phyloP scores from a whole-genome alignment of 441 rosid genomes.

The Erodium moschatum region DNA sequence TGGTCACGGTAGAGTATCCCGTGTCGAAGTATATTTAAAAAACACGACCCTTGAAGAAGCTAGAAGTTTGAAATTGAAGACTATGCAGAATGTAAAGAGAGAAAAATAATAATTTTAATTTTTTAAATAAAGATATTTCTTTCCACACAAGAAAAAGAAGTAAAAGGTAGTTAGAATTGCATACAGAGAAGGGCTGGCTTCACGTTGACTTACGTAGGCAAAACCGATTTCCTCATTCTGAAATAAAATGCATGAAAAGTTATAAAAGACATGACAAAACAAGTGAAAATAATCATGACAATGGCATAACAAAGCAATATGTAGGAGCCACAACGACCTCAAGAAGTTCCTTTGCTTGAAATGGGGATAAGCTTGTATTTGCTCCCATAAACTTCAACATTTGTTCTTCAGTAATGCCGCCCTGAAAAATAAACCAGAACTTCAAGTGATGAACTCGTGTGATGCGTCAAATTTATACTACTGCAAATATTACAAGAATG shows the following conservation, averaged over 20 bases:
- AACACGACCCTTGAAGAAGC: too few relatives aligned
- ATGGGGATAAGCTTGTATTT: constrained; percentile 57
- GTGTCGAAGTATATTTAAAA: constrained; percentile 2
- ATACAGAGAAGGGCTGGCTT: constrained; percentile 85
- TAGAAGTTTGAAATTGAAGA: background rate
- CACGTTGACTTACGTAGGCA: constrained; percentile 77
- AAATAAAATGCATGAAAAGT: constrained; percentile 19
- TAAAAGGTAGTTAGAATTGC: constrained; percentile 28
- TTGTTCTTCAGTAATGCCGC: constrained; percentile 91
- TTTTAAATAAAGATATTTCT: background rate
- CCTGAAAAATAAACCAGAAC: constrained; percentile 37
- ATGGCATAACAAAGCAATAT: constrained; percentile 15
- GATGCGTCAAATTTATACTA: constrained; percentile 10
- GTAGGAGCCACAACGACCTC: constrained; percentile 47
- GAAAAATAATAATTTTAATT: background rate
- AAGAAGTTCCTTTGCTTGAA: constrained; percentile 65
- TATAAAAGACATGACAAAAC: constrained; percentile 14
- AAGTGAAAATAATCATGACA: constrained; percentile 14
- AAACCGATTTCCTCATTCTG: constrained; percentile 86
- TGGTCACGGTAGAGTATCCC: background rate
- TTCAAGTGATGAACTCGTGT: constrained; percentile 16
- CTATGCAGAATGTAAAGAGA: background rate
- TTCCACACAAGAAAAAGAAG: constrained; percentile 14
- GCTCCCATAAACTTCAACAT: constrained; percentile 96
- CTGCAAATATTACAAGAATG: constrained; percentile 12